These are phyloP conservation scores for Linnemannia exigua DNA, from an alignment of 192 early-diverging fungal species.

Conservation along the genomic window DNA sequence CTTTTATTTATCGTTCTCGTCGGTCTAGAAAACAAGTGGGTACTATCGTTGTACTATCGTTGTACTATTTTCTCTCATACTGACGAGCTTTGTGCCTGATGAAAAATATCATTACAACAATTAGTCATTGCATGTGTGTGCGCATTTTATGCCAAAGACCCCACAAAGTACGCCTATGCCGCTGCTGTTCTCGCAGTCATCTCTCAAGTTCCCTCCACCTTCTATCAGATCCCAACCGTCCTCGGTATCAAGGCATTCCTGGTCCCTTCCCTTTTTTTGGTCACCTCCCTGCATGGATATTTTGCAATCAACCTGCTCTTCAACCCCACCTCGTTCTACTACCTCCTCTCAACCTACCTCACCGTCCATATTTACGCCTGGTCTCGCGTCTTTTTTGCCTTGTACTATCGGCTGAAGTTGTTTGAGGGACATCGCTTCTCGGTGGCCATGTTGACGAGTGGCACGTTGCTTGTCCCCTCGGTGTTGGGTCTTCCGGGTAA, in stretches of 20 bases:
- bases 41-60: no score
- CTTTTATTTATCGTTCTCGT: not conserved
- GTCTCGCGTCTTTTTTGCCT: constrained; percentile 24
- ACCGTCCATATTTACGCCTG: constrained; percentile 24
- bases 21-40: no score
- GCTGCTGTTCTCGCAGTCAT: constrained; percentile 2
- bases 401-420: constrained; percentile 22
- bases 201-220: constrained; percentile 14
- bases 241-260: constrained; percentile 25
- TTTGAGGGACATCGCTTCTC: constrained; percentile 25
- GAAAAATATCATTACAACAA: no score
- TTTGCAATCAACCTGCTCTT: constrained; percentile 20
- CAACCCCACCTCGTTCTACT: constrained; percentile 19
- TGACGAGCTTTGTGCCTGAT: no score
- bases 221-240: constrained; percentile 22
- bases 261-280: constrained; percentile 13
- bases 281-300: constrained; percentile 17
- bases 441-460: constrained; percentile 25
- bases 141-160: constrained; percentile 23
- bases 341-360: constrained; percentile 16
- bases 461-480: constrained; percentile 13
- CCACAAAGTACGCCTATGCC: constrained; percentile 18
- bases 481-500: constrained; percentile 15
- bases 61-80: no score
- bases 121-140: constrained; percentile 7